Conservation (phyloP, 208 protist species). For the Acanthamoeba royreba region DNA sequence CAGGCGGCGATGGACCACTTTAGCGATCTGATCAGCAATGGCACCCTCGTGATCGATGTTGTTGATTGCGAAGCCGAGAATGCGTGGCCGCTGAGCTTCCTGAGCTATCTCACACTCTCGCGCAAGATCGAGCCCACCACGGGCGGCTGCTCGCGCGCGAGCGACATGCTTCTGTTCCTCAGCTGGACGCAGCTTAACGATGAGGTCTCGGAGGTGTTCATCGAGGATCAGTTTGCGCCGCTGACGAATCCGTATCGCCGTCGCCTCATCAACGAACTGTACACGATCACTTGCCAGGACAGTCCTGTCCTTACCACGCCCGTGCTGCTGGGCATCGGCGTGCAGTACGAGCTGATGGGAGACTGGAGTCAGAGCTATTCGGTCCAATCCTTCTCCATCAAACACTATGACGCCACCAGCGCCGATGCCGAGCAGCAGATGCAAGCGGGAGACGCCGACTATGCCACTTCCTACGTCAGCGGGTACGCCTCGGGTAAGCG, state of each 20-base stretch:
- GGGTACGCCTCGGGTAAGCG: too few species aligned
- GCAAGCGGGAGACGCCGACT: not conserved
- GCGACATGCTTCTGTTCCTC: constrained; percentile 13
- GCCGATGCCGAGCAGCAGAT: not conserved
- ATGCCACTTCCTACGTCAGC: not conserved
- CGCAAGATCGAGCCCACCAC: not conserved
- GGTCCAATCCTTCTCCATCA: not conserved
- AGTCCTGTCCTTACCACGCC: not conserved
- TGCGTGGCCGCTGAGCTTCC: not conserved
- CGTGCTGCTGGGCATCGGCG: not conserved
- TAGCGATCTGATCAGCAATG: constrained; percentile 18
- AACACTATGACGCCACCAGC: not conserved
- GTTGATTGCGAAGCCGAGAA: not conserved
- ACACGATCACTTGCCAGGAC: not conserved
- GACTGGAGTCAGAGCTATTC: not conserved
- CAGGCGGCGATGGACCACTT: constrained; percentile 35
- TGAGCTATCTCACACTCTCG: not conserved
- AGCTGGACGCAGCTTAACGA: constrained; percentile 47
- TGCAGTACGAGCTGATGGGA: not conserved
- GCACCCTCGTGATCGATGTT: not conserved
- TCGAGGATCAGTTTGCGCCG: not conserved
- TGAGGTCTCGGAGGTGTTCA: not conserved
- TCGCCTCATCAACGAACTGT: not conserved
- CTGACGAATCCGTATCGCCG: not conserved
- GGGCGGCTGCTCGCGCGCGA: not conserved